These are phyloP conservation scores for Fremontodendron californicum DNA, from an alignment of 345 rosid species.

Conservation along the genomic window DNA sequence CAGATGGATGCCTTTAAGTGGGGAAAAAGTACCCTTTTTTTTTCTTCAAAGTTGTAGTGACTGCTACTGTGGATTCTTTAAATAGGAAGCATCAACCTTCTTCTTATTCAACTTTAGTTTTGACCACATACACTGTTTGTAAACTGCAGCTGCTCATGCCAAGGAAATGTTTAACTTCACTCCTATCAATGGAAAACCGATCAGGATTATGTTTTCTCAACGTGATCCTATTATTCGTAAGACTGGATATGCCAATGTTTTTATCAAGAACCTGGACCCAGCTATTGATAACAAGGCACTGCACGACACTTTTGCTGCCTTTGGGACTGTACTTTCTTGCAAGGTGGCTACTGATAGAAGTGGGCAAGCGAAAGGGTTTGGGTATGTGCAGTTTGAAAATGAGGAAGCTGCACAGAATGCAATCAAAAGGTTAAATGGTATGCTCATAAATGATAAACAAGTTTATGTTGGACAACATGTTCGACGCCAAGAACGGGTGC, in stretches of 20 bases:
- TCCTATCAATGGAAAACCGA: slow-evolving; percentile 53
- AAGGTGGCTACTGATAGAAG: slow-evolving; percentile 50
- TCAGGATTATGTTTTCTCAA: slow-evolving; percentile 68
- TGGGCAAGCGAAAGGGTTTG: slow-evolving; percentile 56
- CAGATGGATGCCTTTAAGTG: not conserved
- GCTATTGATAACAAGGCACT: slow-evolving; percentile 55
- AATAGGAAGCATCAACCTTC: not conserved
- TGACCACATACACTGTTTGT: slow-evolving; percentile 3
- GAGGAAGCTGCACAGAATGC: slow-evolving; percentile 56
- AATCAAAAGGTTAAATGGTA: slow-evolving; percentile 52
- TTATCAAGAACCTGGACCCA: slow-evolving; percentile 64
- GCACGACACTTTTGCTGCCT: slow-evolving; percentile 47
- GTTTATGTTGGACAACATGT: slow-evolving; percentile 59
- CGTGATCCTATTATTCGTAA: slow-evolving; percentile 61
- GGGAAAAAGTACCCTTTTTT: not conserved
- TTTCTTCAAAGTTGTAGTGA: not conserved
- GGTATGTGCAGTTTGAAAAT: slow-evolving; percentile 65
- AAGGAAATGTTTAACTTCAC: slow-evolving; percentile 56
- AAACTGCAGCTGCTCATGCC: slow-evolving; percentile 52
- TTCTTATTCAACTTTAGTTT: not conserved
- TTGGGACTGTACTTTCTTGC: slow-evolving; percentile 63
- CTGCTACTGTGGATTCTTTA: not conserved
- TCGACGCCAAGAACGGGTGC: slow-evolving; percentile 45
- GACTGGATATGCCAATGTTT: slow-evolving; percentile 67
- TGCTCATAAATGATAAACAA: slow-evolving; percentile 61